Percentiles rank a stretch among this genome's conserved stretches.
Conservation (phyloP, 352 stramenopile genomes). For the Phytophthora quininea region DNA sequence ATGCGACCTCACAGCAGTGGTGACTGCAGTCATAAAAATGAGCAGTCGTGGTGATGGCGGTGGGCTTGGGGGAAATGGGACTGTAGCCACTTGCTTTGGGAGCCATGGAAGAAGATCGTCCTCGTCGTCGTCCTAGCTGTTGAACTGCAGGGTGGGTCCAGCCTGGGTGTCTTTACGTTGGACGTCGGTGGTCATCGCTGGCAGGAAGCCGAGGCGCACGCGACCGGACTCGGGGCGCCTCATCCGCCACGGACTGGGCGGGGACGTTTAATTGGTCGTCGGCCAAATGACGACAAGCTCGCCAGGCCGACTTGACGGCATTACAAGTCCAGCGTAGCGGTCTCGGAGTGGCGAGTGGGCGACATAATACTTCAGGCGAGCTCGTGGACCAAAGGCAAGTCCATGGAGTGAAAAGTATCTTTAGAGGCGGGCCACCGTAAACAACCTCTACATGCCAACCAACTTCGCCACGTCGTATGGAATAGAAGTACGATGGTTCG, state of each 20-base stretch:
- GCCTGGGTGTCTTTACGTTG: neutral
- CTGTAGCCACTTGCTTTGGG: no score
- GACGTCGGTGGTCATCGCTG: neutral
- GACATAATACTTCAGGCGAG: neutral
- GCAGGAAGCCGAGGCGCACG: slow-evolving; percentile 10
- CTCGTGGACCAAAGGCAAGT: neutral
- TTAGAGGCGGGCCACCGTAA: no score
- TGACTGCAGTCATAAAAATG: no score
- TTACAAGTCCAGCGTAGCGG: slow-evolving; percentile 3
- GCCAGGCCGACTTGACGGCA: slow-evolving; percentile 9
- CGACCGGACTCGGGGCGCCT: slow-evolving; percentile 12
- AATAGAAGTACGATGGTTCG: no score
- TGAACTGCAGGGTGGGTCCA: neutral
- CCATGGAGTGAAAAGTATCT: neutral
- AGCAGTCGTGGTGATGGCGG: no score
- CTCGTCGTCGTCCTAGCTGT: no score
- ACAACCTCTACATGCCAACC: no score
- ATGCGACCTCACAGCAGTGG: no score
- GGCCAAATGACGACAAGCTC: neutral
- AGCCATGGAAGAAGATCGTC: no score
- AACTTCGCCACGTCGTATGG: no score
- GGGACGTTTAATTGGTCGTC: slow-evolving; percentile 15
- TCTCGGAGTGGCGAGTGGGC: neutral
- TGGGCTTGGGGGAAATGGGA: no score
- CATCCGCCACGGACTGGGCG: neutral